Base-by-base conservation (phyloP, 177 flowering plant species). In the Vitis hybrid region DNA sequence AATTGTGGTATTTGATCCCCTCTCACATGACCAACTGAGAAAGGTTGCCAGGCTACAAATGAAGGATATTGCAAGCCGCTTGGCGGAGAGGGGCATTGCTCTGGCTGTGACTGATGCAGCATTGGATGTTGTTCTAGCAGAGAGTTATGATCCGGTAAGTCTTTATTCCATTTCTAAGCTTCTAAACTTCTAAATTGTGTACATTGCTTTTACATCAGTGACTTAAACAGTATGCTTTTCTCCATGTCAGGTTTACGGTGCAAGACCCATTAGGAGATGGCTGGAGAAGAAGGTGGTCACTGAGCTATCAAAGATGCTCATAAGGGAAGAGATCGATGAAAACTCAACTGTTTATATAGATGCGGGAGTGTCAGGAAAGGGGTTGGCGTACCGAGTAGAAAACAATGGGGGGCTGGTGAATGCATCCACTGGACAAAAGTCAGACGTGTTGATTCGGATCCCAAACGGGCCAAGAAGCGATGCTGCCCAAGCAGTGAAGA, bases 211-310 rank as follows among this genome's bases (percentile, higher is more conserved):
- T 48, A 5, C 52, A 1, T 50, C 10, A 13, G 55, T 10, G 8
- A 14, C 39, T 51, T 12, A 59, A 59, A 12, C 5, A 12, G 2
- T 18, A 2, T 39, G 0, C 15, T 33, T 10, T 5, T 10, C 10
- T 66, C 55, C 22, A 14, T 19, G 55, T 15, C 66, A 90, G 93
- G 89, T 89, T 15, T 94, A 91, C 71, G 99, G 99, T 31, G 98
- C 98, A 1, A 83, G 99, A 51, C 97, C 99, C 0, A 95, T 95
- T 13, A 84, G 98, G 79, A 87, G 99, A 60, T 95, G 98, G 98
- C 74, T 95, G 33, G 99, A 95, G 88, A 95, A 78, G 82, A 86
- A 70, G 77, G 99, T 93, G 57, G 98, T 95, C 68, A 95, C 97
- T 0, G 87, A 93, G 81, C 71, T 95, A 15, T 92, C 98, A 0